These are phyloP conservation scores for Pleurotus ostreatus DNA, from an alignment of 768 basidiomycete genomes.

Conservation along the genomic window DNA sequence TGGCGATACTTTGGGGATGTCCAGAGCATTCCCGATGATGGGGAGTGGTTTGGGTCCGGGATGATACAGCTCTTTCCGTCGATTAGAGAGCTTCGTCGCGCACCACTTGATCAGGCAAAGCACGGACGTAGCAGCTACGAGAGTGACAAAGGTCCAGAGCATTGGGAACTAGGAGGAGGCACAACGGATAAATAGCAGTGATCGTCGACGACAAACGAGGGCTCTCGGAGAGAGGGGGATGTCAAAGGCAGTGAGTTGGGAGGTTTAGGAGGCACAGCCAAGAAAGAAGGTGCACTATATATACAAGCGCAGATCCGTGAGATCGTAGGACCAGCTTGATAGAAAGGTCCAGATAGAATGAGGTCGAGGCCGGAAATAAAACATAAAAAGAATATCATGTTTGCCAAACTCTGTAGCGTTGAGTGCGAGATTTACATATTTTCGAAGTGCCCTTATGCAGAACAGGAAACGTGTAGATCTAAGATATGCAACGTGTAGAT, in stretches of 20 bases:
- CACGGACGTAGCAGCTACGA: neutral
- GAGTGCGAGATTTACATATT: constrained; percentile 3
- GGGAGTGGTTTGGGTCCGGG: constrained; percentile 33
- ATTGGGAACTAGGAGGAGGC: neutral
- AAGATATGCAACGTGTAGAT: neutral
- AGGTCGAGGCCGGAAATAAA: too few species aligned
- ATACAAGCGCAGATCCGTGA: neutral
- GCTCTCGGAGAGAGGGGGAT: too few species aligned
- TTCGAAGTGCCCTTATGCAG: neutral
- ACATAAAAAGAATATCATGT: too few species aligned
- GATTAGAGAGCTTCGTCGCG: constrained; percentile 25
- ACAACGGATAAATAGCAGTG: too few species aligned
- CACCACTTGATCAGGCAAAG: constrained; percentile 1
- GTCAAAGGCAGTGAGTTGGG: too few species aligned
- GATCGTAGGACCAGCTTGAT: neutral
- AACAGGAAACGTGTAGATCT: constrained; percentile 3
- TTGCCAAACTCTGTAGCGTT: neutral
- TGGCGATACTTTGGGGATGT: constrained; percentile 24
- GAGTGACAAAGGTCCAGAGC: neutral
- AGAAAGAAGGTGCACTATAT: neutral
- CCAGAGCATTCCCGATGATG: constrained; percentile 30
- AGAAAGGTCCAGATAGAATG: neutral
- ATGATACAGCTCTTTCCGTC: constrained; percentile 18
- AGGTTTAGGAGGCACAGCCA: too few species aligned
- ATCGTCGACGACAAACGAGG: too few species aligned